Evolutionary conservation across 2,329 filamentous ascomycete species (phyloP), one percentile per base, ranked within the genome.

Genomic region (Colletotrichum sp.): DNA sequence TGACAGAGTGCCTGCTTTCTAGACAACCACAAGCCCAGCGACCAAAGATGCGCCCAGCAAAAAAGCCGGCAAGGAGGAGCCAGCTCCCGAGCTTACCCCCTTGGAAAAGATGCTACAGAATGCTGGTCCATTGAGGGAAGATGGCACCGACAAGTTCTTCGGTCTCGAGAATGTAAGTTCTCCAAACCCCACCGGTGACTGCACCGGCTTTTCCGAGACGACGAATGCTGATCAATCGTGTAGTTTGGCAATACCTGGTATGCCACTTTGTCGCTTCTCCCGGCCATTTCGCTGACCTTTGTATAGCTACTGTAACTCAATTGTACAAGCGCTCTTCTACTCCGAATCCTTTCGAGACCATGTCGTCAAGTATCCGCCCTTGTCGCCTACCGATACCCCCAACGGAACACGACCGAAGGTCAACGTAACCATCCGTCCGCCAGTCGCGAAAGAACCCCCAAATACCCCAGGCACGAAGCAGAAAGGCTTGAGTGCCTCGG

Each of bases 171-270:
- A 99, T 87, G 96, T 99, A 90, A 87, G 95, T 89, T 77, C 70
- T 60, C 18, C 39, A 26, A 44, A 62, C 78, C 76, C 62, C 64
- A 72, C 49, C 67, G 72, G 24, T 28, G 44, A n/a, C n/a, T 59
- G 57, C 63, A 62, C 65, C 62, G 71, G 66, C 64, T 36, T 70
- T 69, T 72, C 39, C 75, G 60, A 72, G 63, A 75, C 68, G 72
- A 69, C 30, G 57, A 69, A 72, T 71, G 52, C 69, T 78, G 80
- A 88, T 89, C 81, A 89, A 75, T 69, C 74, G 63, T 78, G 69
- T 85, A 98, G 96, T 98, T 98, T 87, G 96, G 96, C 83, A 99
- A 98, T 83, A 99, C 96, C 84, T 99, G 96, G 96, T 98, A 94
- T 82, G 87, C 80, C 57, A 60, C 63, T 9, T 44, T 69, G 69